Base-by-base conservation (phyloP, 768 basidiomycete species). In the Hemileccinum impolitum region DNA sequence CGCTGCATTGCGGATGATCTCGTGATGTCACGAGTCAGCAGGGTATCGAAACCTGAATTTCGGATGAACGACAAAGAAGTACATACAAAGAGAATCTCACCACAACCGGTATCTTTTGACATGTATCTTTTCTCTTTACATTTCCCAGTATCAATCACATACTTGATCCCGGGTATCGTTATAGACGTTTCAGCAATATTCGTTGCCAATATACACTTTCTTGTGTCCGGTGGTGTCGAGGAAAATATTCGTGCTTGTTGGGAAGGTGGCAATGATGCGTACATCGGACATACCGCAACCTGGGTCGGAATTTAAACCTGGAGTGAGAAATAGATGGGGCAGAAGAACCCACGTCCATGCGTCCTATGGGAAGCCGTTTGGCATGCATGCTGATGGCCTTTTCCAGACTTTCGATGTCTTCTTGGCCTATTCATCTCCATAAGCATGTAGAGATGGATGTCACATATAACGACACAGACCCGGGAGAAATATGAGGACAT, bases 111-210 rank as follows among this genome's bases (percentile, higher is more conserved):
- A 51, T 76, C 72, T 61, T 77, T 75, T 11, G 85, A 81, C 18
- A 95, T 66, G 63, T 86, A 94, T 51, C 86, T 78, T 69, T 95
- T 96, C 71, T 97, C 94, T 67, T 98, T 99, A 62, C 87, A 90
- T 66, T 94, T 87, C 2, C 96, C 96, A 0, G 92, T 88, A 69
- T 99, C 96, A 34, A 99, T 90, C 7, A 99, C 94, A 66, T 90
- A 98, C 60, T 82, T 87, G 48, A 99, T 85, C 0, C 94, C 94
- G 3, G 94, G 93, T 62, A 99, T 96, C 13, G 96, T 98, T 64
- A 99, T 92, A 12, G 89, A 91, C 0, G 96, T 98, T 69, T 99
- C 96, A 11, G 96, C 96, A 50, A 99, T 94, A 68, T 98, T 99
- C 15, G 96, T 99, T 2, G 96, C 87, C 34, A 99, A 75, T 54